phyloP scores from a whole-genome alignment of 2,329 filamentous ascomycete genomes.

The Claviceps pazoutovae region DNA sequence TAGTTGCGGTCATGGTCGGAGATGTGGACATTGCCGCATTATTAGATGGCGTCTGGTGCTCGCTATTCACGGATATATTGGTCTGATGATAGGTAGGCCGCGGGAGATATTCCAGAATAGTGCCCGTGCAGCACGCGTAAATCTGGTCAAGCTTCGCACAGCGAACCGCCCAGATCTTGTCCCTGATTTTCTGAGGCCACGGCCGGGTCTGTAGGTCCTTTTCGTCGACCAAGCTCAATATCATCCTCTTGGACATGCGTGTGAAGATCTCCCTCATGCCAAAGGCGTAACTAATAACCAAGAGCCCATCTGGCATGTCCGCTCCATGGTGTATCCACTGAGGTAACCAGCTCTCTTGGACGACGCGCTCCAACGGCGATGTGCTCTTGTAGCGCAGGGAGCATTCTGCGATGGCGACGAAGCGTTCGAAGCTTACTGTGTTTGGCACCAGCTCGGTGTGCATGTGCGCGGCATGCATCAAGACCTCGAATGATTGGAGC shows the following conservation, averaged over 20 bases:
- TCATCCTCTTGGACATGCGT: constrained; percentile 33
- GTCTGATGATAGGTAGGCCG: constrained; percentile 10
- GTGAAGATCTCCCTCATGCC: constrained; percentile 34
- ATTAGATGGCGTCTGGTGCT: constrained; percentile 10
- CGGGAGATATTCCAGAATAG: constrained; percentile 32
- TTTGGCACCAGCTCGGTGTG: constrained; percentile 32
- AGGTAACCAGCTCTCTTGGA: constrained; percentile 38
- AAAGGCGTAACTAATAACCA: constrained; percentile 40
- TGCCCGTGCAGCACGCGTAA: constrained; percentile 28
- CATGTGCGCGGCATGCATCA: constrained; percentile 38
- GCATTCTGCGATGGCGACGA: constrained; percentile 37
- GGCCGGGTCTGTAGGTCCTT: constrained; percentile 26
- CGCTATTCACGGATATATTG: constrained; percentile 8
- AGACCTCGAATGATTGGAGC: constrained; percentile 26
- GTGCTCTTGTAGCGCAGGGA: constrained; percentile 38
- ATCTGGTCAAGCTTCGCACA: constrained; percentile 37
- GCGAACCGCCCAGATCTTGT: constrained; percentile 34
- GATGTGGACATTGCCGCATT: constrained; percentile 8
- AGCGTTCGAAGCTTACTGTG: constrained; percentile 31
- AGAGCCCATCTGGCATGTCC: constrained; percentile 33
- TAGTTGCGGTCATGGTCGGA: constrained; percentile 2
- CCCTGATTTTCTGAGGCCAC: constrained; percentile 33
- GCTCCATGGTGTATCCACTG: constrained; percentile 34
- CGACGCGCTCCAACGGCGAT: constrained; percentile 33
- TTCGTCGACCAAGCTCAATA: constrained; percentile 31